Evolutionary conservation across 1,284 basidiomycete genomes (phyloP).

Genomic region (Ceratobasidium sp.): DNA sequence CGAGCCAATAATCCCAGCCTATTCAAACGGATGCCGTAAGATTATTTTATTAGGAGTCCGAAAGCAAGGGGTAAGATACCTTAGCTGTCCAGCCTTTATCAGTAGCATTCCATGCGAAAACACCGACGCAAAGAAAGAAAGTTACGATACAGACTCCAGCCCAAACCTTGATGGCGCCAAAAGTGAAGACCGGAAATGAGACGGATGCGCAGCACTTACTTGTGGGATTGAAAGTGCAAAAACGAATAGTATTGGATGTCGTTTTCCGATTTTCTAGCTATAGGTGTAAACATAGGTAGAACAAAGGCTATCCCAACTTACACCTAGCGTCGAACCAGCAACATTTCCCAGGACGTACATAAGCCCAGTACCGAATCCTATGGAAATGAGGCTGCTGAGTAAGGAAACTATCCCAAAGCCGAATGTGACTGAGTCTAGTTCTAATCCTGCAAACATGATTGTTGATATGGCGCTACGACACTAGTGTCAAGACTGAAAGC

Average conservation of each 20-base stretch:
- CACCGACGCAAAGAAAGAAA: conserved; percentile 30
- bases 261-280: conserved; percentile 20
- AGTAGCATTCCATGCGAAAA: conserved; percentile 30
- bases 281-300: background rate
- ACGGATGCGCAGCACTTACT: background rate
- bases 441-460: conserved; percentile 35
- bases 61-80: background rate
- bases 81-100: conserved; percentile 37
- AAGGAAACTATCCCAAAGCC: conserved; percentile 38
- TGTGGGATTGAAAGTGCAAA: conserved; percentile 37
- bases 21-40: background rate
- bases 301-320: conserved; percentile 4
- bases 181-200: background rate
- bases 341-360: conserved; percentile 41
- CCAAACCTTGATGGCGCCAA: conserved; percentile 5
- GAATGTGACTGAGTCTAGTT: conserved; percentile 29
- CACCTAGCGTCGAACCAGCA: conserved; percentile 28
- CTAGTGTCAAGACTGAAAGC: background rate
- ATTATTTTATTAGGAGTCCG: background rate
- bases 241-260: conserved; percentile 31
- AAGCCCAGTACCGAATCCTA: conserved; percentile 40
- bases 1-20: conserved; percentile 31
- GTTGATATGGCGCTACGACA: conserved; percentile 37
- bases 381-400: conserved; percentile 40
- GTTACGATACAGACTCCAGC: conserved; percentile 28